Percentiles rank a stretch among this genome's conserved stretches.
Evolutionary conservation across 116 monocot genomes (phyloP).

Genomic region (Dioscorea cayenensis): DNA sequence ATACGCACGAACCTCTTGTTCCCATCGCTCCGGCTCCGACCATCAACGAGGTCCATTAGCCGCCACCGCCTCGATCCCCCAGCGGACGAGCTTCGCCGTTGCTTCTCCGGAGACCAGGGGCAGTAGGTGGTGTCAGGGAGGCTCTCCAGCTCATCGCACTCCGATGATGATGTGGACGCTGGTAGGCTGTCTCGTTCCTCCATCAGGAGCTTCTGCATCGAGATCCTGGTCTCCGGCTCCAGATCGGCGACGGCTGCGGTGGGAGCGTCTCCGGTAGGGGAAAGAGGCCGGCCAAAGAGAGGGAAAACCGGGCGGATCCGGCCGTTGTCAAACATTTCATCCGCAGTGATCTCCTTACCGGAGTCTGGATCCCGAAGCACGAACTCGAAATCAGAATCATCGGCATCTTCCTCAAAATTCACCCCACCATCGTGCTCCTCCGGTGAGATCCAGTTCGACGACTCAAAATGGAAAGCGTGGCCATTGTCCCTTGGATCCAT

Average conservation of each 20-base stretch:
- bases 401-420: no score
- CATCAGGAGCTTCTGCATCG: neutral
- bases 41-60: neutral
- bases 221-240: neutral
- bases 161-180: neutral
- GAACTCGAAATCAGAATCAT: neutral
- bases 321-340: no score
- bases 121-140: neutral
- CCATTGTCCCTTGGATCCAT: no score
- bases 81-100: neutral
- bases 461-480: no score
- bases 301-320: neutral
- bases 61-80: neutral
- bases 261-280: neutral
- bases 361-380: neutral
- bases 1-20: neutral
- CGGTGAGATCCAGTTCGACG: no score
- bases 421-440: no score
- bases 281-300: neutral
- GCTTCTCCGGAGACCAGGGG: neutral
- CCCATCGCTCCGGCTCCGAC: slow-evolving; percentile 3
- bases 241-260: neutral
- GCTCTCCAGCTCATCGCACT: slow-evolving; percentile 1
- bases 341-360: no score
- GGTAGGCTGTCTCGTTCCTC: neutral